phyloP scores from a whole-genome alignment of 2,329 filamentous ascomycete species.

The Fusarium sp. region DNA sequence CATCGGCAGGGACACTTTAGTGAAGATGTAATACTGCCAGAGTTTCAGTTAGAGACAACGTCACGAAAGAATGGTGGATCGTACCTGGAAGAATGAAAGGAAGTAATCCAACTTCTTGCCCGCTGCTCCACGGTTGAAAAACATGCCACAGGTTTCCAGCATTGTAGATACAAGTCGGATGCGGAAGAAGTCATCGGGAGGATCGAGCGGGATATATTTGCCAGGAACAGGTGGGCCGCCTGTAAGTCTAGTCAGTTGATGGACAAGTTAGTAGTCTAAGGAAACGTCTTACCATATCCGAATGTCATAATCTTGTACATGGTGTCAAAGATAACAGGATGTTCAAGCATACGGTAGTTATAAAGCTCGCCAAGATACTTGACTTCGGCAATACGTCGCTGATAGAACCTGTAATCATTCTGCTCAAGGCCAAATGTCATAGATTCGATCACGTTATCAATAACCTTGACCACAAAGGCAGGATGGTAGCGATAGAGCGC shows the following conservation, averaged over 20 bases:
- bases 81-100: conserved; percentile 88
- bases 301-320: conserved; percentile 95
- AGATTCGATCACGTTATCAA: conserved; percentile 91
- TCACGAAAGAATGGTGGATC: neutral
- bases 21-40: conserved; percentile 85
- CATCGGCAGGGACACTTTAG: conserved; percentile 91
- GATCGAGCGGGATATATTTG: conserved; percentile 79
- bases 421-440: conserved; percentile 89
- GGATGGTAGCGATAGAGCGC: conserved; percentile 93
- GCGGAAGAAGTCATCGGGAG: conserved; percentile 95
- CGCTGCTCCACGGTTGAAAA: conserved; percentile 90
- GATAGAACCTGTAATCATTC: conserved; percentile 98
- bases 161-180: conserved; percentile 90
- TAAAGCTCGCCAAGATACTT: conserved; percentile 97
- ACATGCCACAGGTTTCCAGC: conserved; percentile 94
- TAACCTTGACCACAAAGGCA: conserved; percentile 87
- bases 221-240: conserved; percentile 85
- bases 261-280: neutral
- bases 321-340: conserved; percentile 92
- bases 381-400: conserved; percentile 92
- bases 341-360: conserved; percentile 97
- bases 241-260: conserved; percentile 42
- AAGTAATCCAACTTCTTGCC: conserved; percentile 99
- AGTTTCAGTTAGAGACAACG: conserved; percentile 9
- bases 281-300: conserved; percentile 72